Conservation (phyloP, 331 rosid species). For the Prunus yedoensis region DNA sequence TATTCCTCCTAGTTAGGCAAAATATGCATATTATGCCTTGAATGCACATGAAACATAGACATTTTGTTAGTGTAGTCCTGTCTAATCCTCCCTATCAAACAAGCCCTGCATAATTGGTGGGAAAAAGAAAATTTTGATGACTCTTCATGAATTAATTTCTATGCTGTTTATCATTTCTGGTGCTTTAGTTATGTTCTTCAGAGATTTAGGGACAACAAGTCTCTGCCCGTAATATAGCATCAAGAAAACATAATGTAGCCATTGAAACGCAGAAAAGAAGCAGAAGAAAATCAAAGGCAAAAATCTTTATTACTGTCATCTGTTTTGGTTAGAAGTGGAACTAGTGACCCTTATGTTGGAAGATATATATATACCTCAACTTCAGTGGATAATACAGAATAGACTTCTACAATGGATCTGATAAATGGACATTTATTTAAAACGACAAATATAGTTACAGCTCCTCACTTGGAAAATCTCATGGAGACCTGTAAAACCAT, state of each 20-base stretch:
- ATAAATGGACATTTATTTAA: constrained; percentile 45
- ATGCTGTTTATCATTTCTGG: neutral
- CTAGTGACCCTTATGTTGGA: constrained; percentile 3
- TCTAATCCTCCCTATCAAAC: no score
- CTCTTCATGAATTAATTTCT: constrained; percentile 12
- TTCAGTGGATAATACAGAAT: constrained; percentile 38
- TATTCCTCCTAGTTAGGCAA: no score
- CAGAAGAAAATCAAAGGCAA: neutral
- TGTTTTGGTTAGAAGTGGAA: constrained; percentile 16
- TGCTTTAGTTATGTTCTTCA: constrained; percentile 1
- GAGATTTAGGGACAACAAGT: neutral
- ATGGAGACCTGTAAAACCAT: constrained; percentile 26
- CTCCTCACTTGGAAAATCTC: constrained; percentile 40
- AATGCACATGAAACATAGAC: no score
- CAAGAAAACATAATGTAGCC: neutral
- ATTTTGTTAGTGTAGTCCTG: no score
- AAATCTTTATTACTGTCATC: neutral
- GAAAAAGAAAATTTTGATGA: no score
- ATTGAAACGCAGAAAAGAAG: neutral
- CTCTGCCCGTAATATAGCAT: neutral
- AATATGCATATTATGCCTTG: no score
- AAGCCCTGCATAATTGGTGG: no score
- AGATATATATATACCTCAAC: constrained; percentile 25
- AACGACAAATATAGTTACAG: constrained; percentile 28
- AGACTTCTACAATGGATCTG: constrained; percentile 40